Percentiles rank a stretch among this genome's conserved stretches.
phyloP scores from a whole-genome alignment of 106 monocot genomes.

The Phalaenopsis aphrodite region DNA sequence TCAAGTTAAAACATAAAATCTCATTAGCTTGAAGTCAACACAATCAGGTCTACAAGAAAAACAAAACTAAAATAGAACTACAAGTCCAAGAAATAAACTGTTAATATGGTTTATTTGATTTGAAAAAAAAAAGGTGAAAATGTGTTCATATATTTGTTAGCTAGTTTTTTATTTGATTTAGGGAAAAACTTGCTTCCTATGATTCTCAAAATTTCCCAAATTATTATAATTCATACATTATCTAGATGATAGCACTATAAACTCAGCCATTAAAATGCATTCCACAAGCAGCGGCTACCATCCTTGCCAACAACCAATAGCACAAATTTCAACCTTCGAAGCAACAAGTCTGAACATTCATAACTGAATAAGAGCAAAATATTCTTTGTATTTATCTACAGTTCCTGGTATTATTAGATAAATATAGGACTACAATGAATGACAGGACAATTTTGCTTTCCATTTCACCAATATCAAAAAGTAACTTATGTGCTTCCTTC shows the following conservation, averaged over 20 bases:
- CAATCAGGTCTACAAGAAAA: background rate
- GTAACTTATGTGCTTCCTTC: background rate
- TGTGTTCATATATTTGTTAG: background rate
- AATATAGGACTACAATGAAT: background rate
- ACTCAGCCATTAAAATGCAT: background rate
- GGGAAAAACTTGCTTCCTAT: no score
- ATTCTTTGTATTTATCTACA: background rate
- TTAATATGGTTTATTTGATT: background rate
- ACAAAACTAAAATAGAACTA: background rate
- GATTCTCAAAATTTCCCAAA: no score
- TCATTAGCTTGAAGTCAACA: background rate
- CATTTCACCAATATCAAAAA: background rate
- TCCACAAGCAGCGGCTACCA: no score
- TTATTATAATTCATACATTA: background rate
- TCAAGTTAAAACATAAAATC: background rate
- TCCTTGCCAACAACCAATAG: no score
- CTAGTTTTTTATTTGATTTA: background rate
- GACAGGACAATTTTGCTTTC: no score
- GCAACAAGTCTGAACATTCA: no score
- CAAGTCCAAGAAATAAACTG: background rate
- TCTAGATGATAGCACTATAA: background rate
- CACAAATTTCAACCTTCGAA: no score
- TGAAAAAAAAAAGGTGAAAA: background rate
- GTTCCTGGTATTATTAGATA: background rate
- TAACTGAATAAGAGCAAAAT: no score